Percentiles rank a stretch among this genome's conserved stretches.
phyloP scores from a whole-genome alignment of 2,329 filamentous ascomycete genomes.

The Salinomyces thailandicus region DNA sequence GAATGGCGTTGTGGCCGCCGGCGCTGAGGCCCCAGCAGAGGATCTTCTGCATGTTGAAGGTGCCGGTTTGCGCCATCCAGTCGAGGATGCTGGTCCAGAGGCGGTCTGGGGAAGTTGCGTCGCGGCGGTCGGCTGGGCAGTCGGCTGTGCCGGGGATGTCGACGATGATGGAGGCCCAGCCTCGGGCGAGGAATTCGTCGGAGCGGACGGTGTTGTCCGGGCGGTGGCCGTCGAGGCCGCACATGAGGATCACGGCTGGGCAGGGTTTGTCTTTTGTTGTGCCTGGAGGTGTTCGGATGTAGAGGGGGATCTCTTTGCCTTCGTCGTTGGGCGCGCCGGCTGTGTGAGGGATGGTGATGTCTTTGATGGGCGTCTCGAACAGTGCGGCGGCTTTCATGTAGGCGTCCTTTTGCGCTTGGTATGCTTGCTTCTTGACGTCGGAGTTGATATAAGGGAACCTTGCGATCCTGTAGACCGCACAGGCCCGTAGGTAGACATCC shows the following conservation, averaged over 20 bases:
- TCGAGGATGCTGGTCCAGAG: constrained; percentile 52
- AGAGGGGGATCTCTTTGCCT: constrained; percentile 30
- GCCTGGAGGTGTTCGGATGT: constrained; percentile 26
- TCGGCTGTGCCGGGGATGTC: constrained; percentile 61
- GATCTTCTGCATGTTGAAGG: constrained; percentile 48
- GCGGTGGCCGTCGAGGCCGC: constrained; percentile 52
- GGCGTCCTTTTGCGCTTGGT: constrained; percentile 27
- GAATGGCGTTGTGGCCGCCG: constrained; percentile 56
- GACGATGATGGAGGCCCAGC: constrained; percentile 52
- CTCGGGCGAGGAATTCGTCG: constrained; percentile 51
- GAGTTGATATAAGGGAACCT: constrained; percentile 30
- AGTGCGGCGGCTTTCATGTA: constrained; percentile 27
- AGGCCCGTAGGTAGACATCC: constrained; percentile 27
- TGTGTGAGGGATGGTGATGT: constrained; percentile 31
- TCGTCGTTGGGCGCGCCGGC: constrained; percentile 25
- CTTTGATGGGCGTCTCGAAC: constrained; percentile 28
- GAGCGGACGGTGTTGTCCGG: constrained; percentile 52
- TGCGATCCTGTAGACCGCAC: constrained; percentile 28
- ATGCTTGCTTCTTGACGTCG: constrained; percentile 25
- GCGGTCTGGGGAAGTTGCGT: constrained; percentile 50
- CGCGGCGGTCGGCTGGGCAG: constrained; percentile 52
- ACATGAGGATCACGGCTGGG: constrained; percentile 48
- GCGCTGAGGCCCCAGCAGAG: constrained; percentile 55
- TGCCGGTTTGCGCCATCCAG: constrained; percentile 44
- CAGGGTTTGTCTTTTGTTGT: constrained; percentile 23